These are phyloP conservation scores for Euphorbia celastroides DNA, from an alignment of 441 rosid genomes.

Conservation along the genomic window DNA sequence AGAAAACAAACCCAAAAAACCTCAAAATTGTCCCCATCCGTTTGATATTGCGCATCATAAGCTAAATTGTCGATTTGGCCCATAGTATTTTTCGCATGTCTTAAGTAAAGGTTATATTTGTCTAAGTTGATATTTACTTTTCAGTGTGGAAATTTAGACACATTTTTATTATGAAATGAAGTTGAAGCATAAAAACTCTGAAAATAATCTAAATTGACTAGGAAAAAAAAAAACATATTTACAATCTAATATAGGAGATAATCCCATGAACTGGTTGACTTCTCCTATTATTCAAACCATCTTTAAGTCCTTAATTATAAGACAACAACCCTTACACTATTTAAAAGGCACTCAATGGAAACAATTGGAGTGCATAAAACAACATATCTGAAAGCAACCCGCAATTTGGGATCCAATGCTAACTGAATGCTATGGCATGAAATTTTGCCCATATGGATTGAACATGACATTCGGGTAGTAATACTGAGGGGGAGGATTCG, in stretches of 20 bases:
- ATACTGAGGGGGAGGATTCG: neutral
- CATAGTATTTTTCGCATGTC: neutral
- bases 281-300: neutral
- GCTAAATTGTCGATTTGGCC: neutral
- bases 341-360: neutral
- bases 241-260: too few relatives aligned
- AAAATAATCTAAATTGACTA: neutral
- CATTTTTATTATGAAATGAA: too few relatives aligned
- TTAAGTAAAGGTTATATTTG: neutral
- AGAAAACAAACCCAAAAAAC: neutral
- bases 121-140: too few relatives aligned
- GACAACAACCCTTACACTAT: neutral
- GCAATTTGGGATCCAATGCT: neutral
- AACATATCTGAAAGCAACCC: neutral
- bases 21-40: neutral
- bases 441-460: neutral
- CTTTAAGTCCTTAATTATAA: neutral
- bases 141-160: too few relatives aligned
- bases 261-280: too few relatives aligned
- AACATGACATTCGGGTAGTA: neutral
- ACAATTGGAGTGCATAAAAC: neutral
- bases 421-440: neutral
- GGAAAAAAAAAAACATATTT: too few relatives aligned
- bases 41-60: too few relatives aligned
- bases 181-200: neutral